These are phyloP conservation scores for Sarocladiaceae sp. DNA, from an alignment of 2,329 filamentous ascomycete species.

Conservation along the genomic window DNA sequence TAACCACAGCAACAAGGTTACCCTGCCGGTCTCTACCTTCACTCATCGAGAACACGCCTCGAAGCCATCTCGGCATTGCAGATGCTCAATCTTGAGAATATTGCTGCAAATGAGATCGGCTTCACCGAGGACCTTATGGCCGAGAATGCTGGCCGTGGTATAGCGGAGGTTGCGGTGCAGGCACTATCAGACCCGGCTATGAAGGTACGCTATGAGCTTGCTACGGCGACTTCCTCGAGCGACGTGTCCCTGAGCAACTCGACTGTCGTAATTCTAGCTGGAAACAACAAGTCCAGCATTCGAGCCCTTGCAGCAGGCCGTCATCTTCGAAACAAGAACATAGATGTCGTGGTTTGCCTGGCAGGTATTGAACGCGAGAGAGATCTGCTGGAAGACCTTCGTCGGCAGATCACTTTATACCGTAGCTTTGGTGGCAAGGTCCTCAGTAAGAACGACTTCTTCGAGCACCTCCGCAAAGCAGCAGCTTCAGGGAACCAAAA, in stretches of 20 bases:
- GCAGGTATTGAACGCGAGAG: constrained; percentile 80
- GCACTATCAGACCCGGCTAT: constrained; percentile 61
- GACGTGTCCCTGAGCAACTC: constrained; percentile 26
- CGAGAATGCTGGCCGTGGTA: constrained; percentile 84
- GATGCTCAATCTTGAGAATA: constrained; percentile 89
- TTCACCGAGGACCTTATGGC: constrained; percentile 86
- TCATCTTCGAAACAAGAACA: constrained; percentile 78
- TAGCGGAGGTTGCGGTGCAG: constrained; percentile 76
- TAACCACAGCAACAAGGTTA: constrained; percentile 28
- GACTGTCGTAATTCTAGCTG: constrained; percentile 73
- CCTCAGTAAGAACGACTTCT: constrained; percentile 55
- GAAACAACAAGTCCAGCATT: constrained; percentile 89
- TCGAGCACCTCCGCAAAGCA: constrained; percentile 53
- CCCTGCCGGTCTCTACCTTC: constrained; percentile 46
- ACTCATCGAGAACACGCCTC: constrained; percentile 52
- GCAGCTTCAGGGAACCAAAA: constrained; percentile 33
- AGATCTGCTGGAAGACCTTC: constrained; percentile 74
- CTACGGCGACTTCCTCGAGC: constrained; percentile 30
- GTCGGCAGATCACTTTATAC: constrained; percentile 79
- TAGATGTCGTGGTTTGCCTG: constrained; percentile 77
- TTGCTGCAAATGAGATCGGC: constrained; percentile 81
- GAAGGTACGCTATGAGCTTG: constrained; percentile 45
- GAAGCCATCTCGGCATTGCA: constrained; percentile 70
- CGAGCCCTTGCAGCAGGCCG: constrained; percentile 81
- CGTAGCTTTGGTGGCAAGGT: constrained; percentile 77